Base-by-base conservation (phyloP, 495 filamentous ascomycete species). In the Penicillium verhagenii region DNA sequence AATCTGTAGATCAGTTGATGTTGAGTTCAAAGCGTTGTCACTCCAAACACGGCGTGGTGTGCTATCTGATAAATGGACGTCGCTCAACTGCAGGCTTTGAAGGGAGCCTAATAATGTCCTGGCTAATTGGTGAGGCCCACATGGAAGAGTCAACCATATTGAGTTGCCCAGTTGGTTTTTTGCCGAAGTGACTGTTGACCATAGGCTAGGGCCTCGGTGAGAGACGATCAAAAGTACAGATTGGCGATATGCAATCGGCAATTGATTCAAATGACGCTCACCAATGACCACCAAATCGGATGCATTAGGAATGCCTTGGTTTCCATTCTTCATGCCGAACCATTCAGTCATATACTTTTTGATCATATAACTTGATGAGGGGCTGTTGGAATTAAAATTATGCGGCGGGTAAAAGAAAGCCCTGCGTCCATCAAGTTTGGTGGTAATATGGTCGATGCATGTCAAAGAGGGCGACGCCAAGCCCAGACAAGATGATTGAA, bases 211-310 rank as follows among this genome's bases (percentile, higher is more conserved):
- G n/a, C 24, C 24, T 26, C 49, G 40, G 28, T 29, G 48, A 37
- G 16, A 52, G 10, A 50, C 19, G 13, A 46, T 10, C 21, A 57
- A 26, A 23, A 51, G 2, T 11, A 40, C 8, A 19, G 29, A 6
- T 47, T 51, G 20, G n/a, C 8, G 37, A 11, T 46, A 42, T 31
- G 18, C 3, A 29, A 7, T 33, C 1, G 6, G 24, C 18, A 45
- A 14, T 21, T 47, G 31, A 47, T 47, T 20, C 20, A 66, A 20
- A 14, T 62, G 45, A 20, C 24, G 48, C 42, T 74, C 72, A 11
- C 68, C 69, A 23, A 67, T 59, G 14, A 76, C 52, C 10, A 75
- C 46, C 10, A 73, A n/a, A 48, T 63, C 61, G 10, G 26, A 24
- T 3, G 56, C 10, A 31, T 25, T 16, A 49, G 43, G 2, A 47